phyloP scores from a whole-genome alignment of 2,329 filamentous ascomycete genomes.

The Bisporella sp. region DNA sequence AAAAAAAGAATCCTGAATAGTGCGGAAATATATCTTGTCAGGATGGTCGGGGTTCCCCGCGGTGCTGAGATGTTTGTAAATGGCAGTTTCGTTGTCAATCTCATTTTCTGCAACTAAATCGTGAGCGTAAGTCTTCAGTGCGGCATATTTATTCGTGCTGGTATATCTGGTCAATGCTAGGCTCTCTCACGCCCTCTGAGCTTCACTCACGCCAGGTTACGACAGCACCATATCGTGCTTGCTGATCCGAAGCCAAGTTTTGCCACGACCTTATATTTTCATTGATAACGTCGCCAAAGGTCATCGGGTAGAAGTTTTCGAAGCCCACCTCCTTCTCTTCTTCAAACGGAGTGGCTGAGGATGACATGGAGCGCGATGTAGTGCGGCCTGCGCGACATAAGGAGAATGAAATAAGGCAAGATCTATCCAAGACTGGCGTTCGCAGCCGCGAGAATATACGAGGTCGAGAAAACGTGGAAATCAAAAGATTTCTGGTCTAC shows the following conservation, averaged over 20 bases:
- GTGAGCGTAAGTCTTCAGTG: slow-evolving; percentile 17
- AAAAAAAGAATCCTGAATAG: slow-evolving; percentile 17
- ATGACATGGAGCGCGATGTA: slow-evolving; percentile 13
- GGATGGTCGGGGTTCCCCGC: slow-evolving; percentile 15
- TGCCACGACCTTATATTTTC: slow-evolving; percentile 31
- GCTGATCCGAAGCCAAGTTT: slow-evolving; percentile 38
- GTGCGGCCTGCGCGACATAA: slow-evolving; percentile 11
- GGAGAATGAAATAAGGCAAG: slow-evolving; percentile 13
- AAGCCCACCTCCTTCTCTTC: slow-evolving; percentile 17
- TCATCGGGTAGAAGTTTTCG: slow-evolving; percentile 19
- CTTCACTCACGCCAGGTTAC: slow-evolving; percentile 26
- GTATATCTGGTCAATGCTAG: slow-evolving; percentile 16
- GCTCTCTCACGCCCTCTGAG: slow-evolving; percentile 7
- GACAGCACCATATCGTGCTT: slow-evolving; percentile 38
- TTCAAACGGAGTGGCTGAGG: slow-evolving; percentile 15
- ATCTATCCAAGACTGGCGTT: slow-evolving; percentile 14
- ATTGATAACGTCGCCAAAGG: slow-evolving; percentile 20
- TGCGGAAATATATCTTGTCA: slow-evolving; percentile 13
- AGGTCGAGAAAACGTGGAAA: slow-evolving; percentile 15
- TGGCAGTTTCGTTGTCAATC: slow-evolving; percentile 16
- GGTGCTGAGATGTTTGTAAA: slow-evolving; percentile 18
- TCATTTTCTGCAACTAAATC: slow-evolving; percentile 19
- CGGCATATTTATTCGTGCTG: slow-evolving; percentile 18
- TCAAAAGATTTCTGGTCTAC: slow-evolving; percentile 10
- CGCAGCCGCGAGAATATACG: slow-evolving; percentile 14